Conservation (phyloP, 2,329 filamentous ascomycete genomes). For the Thermochaetoides dissita region DNA sequence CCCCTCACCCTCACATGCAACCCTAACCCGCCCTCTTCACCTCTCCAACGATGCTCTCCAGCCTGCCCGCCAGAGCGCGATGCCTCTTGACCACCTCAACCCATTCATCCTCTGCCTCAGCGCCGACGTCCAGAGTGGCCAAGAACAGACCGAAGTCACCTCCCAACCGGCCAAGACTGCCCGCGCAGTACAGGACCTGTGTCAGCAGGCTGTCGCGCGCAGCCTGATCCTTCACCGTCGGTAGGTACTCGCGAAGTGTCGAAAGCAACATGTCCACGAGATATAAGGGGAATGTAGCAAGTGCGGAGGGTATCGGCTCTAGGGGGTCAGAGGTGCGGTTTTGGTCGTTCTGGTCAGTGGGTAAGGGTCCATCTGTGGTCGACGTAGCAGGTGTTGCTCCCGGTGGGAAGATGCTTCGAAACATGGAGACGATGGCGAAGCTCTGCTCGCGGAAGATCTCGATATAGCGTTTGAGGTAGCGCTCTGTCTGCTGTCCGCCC, state of each 20-base stretch:
- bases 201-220: constrained; percentile 79
- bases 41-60: constrained; percentile 54
- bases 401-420: constrained; percentile 71
- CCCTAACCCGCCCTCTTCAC: constrained; percentile 24
- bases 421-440: constrained; percentile 90
- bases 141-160: constrained; percentile 88
- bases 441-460: constrained; percentile 97
- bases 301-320: constrained; percentile 55
- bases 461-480: constrained; percentile 87
- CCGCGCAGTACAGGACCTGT: constrained; percentile 84
- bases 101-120: constrained; percentile 54
- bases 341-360: constrained; percentile 1
- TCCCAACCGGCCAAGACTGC: constrained; percentile 75
- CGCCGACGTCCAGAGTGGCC: constrained; percentile 40
- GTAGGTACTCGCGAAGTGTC: constrained; percentile 62
- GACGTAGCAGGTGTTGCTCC: constrained; percentile 19
- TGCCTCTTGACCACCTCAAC: constrained; percentile 81
- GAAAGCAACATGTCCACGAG: constrained; percentile 69
- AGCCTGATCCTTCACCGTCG: constrained; percentile 65
- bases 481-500: constrained; percentile 80
- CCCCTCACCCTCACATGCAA: neutral
- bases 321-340: constrained; percentile 18
- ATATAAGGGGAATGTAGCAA: constrained; percentile 74
- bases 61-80: constrained; percentile 63
- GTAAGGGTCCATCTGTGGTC: constrained; percentile 8